Base-by-base conservation (phyloP, 1,284 basidiomycete species). In the Sanghuangporus sanghuang region DNA sequence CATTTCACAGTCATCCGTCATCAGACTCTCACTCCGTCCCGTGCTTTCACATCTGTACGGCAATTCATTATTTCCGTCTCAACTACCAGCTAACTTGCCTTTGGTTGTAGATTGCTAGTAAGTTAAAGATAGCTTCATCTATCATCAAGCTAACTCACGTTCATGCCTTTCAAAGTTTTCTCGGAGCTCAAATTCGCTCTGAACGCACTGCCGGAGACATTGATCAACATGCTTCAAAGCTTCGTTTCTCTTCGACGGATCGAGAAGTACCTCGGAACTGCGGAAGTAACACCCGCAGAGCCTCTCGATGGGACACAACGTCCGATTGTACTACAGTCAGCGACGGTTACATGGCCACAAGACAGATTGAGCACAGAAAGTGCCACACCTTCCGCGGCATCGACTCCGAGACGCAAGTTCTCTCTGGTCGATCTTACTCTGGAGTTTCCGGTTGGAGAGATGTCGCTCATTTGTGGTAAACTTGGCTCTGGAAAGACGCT, bases 291-390 rank as follows among this genome's bases (percentile, higher is more conserved):
- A 0, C 72, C 79, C 0, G 85, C 89, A 5, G 79, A 80, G 14
- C 83, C 85, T 7, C 74, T 90, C 9, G 75, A 80, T n/a, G 74
- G 80, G 35, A 82, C 85, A 65, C 78, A 80, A 1, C 78, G 81
- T 56, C 81, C 76, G 1, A 89, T 97, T 66, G 81, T 86, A 0
- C 83, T 96, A 67, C 87, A 87, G 69, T 90, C 88, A 6, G 93
- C 93, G 11, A 96, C 93, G 0, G 81, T 94, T 60, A 93, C 93
- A 0, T 97, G 95, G 95, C 92, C 95, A 0, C 85, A 87, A 72
- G 89, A 92, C 66, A 84, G 88, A 49, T 64, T 75, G 9, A 77
- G 78, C 18, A 69, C 70, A 32, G 68, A 73, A 6, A 86, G 85
- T 69, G 72, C 72, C 8, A 74, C 81, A 1, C 78, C 87, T 2